Base-by-base conservation (phyloP, 306 rosid genomes). In the Prunus davidiana region DNA sequence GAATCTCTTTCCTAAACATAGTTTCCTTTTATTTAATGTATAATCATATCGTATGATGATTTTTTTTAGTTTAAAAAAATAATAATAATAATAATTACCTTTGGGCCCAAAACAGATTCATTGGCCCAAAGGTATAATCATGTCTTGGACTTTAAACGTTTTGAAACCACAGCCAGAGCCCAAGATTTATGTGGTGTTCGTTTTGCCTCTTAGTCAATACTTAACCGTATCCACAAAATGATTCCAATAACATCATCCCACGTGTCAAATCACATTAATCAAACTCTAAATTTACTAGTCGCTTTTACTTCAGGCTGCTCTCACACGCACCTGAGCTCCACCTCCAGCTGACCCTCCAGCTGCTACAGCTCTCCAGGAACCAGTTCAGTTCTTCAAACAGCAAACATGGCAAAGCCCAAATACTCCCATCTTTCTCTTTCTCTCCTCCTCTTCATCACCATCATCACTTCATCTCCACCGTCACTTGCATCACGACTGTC, bases 401-500 rank as follows among this genome's bases (percentile, higher is more conserved):
- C 67, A 38, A 50, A 43, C 73, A 68, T 86, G 88, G 81, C 76
- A 15, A 68, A 80, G 25, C 62, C 61, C 49, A 52, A 71, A 49
- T 11, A 30, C 72, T 58, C 16, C 64, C 46, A 46, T 25, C 70
- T 83, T 8, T 16, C 8, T 34, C 16, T 63, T 0, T 51, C 28
- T 64, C 20, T 84, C 19, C 45, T 66, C 70, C 10, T 67, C 32
- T 14, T 78, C 79, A 14, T 34, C 65, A 3, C 67, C 57, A 8
- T 74, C 49, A 8, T 43, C 68, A 5, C 64, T 28, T 68, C 18
- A 67, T 56, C 84, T 54, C 24, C 63, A 5, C 83, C 62, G 20
- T 78, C 84, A 27, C 41, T 73, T 11, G 86, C 84, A 34, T 79
- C 86, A 7, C 63, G 69, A 3, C 41, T 74, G 12, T 73, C 47